Conservation (phyloP, 2,329 filamentous ascomycete genomes). For the Phialophora macrospora region DNA sequence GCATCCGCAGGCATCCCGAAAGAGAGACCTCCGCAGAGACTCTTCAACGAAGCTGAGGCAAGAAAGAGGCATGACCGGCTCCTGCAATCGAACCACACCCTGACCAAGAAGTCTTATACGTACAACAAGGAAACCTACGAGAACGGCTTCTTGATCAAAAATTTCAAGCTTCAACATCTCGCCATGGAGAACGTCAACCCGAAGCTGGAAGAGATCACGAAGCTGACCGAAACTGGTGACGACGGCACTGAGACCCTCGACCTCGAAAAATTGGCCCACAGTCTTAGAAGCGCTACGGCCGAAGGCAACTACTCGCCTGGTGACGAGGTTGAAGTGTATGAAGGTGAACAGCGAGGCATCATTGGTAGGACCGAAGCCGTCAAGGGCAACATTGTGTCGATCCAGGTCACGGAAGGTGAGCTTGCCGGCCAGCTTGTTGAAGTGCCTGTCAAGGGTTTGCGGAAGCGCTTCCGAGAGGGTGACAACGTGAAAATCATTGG, state of each 20-base stretch:
- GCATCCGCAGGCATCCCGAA: constrained; percentile 57
- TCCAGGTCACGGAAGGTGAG: constrained; percentile 81
- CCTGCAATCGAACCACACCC: constrained; percentile 55
- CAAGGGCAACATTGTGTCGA: constrained; percentile 87
- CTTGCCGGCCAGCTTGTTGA: constrained; percentile 84
- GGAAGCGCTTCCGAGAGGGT: constrained; percentile 89
- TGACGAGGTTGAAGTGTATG: constrained; percentile 94
- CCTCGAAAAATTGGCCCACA: constrained; percentile 85
- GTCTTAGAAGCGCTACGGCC: constrained; percentile 80
- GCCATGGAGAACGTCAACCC: constrained; percentile 90
- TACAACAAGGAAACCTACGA: constrained; percentile 90
- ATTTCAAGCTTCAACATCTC: constrained; percentile 86
- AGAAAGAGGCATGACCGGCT: constrained; percentile 79
- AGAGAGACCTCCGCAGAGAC: constrained; percentile 78
- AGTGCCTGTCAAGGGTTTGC: constrained; percentile 86
- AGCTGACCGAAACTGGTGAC: constrained; percentile 83
- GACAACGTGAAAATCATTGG: constrained; percentile 99
- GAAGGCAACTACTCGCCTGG: constrained; percentile 87
- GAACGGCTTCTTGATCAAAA: constrained; percentile 91
- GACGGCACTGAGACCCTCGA: constrained; percentile 95
- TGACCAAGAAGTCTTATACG: constrained; percentile 72
- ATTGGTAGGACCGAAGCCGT: constrained; percentile 84
- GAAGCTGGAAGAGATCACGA: constrained; percentile 91
- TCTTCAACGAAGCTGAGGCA: constrained; percentile 92
- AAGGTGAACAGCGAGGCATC: constrained; percentile 92